Evolutionary conservation across 106 monocot genomes (phyloP), one percentile per base, ranked within the genome.

Genomic region (Ottelia alismoides): DNA sequence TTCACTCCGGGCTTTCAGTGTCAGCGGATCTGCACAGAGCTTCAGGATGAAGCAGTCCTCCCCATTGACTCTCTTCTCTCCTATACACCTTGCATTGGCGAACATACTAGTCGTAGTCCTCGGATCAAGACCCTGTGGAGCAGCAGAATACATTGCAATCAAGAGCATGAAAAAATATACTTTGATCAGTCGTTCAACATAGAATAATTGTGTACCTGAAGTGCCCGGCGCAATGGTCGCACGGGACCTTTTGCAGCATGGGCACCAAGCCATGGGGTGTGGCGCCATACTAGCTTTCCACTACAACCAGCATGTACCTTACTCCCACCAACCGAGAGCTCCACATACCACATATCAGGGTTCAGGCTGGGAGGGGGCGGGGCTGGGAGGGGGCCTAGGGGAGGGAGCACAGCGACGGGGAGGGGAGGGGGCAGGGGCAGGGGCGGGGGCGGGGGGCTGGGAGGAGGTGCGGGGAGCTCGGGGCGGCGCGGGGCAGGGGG

Each of bases 41-140:
- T 74, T 82, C 2, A 82, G 82, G 54, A 82, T 73, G 58, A 77
- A 82, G 55, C 82, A 82, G 54, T 77, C 77, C 58, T 82, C 81
- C 2, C 77, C 77, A 16, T 67, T 55, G 10, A 77, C 30, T 20
- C 51, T 67, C 60, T 77, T 82, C 70, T 82, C 82, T 11, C 82
- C 82, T 5, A 82, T 74, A 51, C 73, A 82, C 2, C 61, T 56
- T 11, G 82, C 65, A 46, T 74, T 52, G 3, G 74, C 49, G 53
- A 82, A 82, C 74, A 82, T 67, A 51, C 58, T 77, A 1, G 70
- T 66, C 0, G 82, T 82, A n/a, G 73, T 77, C 52, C 77, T 64
- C 19, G 82, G 82, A 71, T 82, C 82, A 28, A 82, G 74, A 10
- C 82, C 82, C 82, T 82, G 53, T 23, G 27, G 18, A 25, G 47